Evolutionary conservation across 1,139 yeast genomes (phyloP), one percentile per base, ranked within the genome.

Genomic region (Debaryomycetaceae sp.): DNA sequence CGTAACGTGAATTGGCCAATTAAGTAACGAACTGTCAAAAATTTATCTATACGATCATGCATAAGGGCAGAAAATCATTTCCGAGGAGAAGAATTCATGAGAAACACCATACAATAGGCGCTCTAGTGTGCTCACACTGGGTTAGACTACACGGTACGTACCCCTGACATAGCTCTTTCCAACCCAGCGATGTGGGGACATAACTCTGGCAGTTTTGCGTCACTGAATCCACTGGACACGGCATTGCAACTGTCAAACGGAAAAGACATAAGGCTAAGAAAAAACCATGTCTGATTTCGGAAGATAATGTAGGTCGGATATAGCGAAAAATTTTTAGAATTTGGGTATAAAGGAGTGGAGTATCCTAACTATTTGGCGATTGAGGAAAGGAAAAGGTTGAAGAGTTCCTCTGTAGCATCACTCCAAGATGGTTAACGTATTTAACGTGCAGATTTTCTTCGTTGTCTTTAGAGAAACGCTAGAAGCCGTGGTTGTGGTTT

Each of bases 391-490:
- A 7, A 11, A 27, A 27, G 31, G 11, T 7, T 11, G 31, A 27
- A 27, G 31, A 27, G 11, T 8, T 27, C 31, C 31, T 27, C 31
- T 27, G 31, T 27, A 27, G 31, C 31, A 27, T 27, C 31, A 27
- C 31, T 27, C 31, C 36, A 52, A 35, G 42, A 66, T 69, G 73
- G 70, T 60, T 42, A 52, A 65, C 61, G 80, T 78, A 41, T 79
- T 79, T 57, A 79, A 76, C 63, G 81, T 76, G 34, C 78, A 76
- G 55, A 70, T 79, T 52, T 91, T 90, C 70, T 90, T 91, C 70
- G 85, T 91, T 57, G 89, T 89, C 48, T 80, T 91, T 57, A 81
- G 98, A 69, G 98, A 91, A 69, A 75, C 96, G 1, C 74, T 91
- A 51, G 98, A 91, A 71, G 96, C 97, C 42, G 79, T 90, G 41